These are phyloP conservation scores for Ilex aquifolium DNA, from an alignment of 257 asterid species.

Conservation along the genomic window DNA sequence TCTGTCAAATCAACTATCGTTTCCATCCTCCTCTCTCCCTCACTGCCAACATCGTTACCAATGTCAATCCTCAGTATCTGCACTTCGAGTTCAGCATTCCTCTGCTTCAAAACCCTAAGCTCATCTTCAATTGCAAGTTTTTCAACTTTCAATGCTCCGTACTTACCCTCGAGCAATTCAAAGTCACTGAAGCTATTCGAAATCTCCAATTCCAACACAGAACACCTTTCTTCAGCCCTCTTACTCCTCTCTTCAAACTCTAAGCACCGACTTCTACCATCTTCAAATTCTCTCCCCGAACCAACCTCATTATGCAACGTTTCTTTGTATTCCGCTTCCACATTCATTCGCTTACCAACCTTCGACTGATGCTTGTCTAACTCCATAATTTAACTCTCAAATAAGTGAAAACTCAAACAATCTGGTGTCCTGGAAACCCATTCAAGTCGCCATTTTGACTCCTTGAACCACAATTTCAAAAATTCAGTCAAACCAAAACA, in stretches of 20 bases:
- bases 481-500: no score
- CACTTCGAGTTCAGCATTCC: constrained; percentile 32
- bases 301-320: no score
- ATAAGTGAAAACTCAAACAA: no score
- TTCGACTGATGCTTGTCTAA: no score
- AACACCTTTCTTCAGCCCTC: constrained; percentile 18
- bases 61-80: background rate
- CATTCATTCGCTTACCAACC: no score
- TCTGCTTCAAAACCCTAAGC: constrained; percentile 26
- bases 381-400: no score
- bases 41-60: constrained; percentile 4
- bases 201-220: constrained; percentile 20
- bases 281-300: background rate
- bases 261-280: constrained; percentile 24
- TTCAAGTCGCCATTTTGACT: no score
- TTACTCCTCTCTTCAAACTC: constrained; percentile 23
- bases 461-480: no score
- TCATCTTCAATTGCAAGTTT: constrained; percentile 21
- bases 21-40: constrained; percentile 1
- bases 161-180: constrained; percentile 20
- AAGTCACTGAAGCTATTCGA: constrained; percentile 16
- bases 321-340: no score
- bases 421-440: no score
- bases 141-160: constrained; percentile 12
- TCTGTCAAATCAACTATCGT: constrained; percentile 9